phyloP scores from a whole-genome alignment of 371 early-diverging fungal species.

The Mycotypha africana region DNA sequence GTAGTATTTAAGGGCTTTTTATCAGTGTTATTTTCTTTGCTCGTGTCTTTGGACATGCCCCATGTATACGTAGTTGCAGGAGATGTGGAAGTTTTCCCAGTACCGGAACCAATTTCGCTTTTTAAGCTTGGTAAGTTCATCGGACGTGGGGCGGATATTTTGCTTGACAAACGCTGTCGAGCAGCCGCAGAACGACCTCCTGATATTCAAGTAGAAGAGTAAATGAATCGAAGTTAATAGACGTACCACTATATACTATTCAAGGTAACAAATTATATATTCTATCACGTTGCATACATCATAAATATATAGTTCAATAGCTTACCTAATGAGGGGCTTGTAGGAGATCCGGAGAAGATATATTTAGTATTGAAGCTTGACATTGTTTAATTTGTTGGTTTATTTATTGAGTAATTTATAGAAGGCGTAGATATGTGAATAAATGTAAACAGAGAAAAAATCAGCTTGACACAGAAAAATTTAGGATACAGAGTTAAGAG shows the following conservation, averaged over 20 bases:
- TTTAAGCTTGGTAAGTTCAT: constrained; percentile 43
- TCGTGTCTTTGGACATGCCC: no score
- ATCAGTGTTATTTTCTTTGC: no score
- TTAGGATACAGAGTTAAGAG: background rate
- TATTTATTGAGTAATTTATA: no score
- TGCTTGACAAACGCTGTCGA: constrained; percentile 30
- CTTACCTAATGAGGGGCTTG: constrained; percentile 5
- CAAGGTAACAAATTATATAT: no score
- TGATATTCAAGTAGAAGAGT: background rate
- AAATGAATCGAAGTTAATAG: background rate
- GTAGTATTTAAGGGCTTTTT: no score
- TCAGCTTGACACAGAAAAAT: background rate
- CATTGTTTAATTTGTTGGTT: no score
- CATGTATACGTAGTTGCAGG: constrained; percentile 22
- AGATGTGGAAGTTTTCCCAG: constrained; percentile 10
- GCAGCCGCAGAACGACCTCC: constrained; percentile 23
- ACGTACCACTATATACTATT: no score
- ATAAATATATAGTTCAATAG: no score
- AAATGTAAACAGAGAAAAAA: background rate
- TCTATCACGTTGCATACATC: no score
- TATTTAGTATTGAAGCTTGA: constrained; percentile 12
- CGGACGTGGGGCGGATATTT: constrained; percentile 45
- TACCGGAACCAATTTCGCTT: constrained; percentile 29
- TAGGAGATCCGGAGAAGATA: constrained; percentile 11
- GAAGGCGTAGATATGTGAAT: no score